These are phyloP conservation scores for Groenewaldozyma salmanticensis DNA, from an alignment of 805 yeast species.

Conservation along the genomic window DNA sequence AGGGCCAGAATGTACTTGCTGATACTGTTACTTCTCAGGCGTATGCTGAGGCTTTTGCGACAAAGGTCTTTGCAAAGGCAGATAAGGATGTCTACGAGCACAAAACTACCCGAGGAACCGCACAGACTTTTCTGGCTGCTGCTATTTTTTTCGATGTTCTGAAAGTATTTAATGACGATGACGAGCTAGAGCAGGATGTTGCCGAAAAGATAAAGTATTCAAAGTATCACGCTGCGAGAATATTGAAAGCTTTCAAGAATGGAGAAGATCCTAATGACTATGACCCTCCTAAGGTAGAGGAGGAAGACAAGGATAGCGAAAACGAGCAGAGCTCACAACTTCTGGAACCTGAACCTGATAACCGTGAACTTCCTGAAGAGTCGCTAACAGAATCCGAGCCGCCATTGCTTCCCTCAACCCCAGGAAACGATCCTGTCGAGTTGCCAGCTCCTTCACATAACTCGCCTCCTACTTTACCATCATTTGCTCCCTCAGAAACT, in stretches of 20 bases:
- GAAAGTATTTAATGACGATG: constrained; percentile 29
- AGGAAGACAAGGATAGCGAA: constrained; percentile 10
- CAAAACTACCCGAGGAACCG: constrained; percentile 37
- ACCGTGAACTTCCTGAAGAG: background rate
- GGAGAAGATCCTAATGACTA: constrained; percentile 53
- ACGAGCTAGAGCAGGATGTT: constrained; percentile 25
- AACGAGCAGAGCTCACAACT: constrained; percentile 8
- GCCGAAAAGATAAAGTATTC: constrained; percentile 45
- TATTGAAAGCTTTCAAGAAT: constrained; percentile 37
- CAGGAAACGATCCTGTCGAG: constrained; percentile 8
- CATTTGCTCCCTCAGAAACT: constrained; percentile 9
- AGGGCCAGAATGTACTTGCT: constrained; percentile 39
- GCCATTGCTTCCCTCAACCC: constrained; percentile 9
- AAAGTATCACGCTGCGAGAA: constrained; percentile 52
- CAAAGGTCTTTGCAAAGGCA: constrained; percentile 46
- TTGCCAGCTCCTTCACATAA: constrained; percentile 1
- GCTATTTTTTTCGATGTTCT: constrained; percentile 43
- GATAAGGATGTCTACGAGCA: constrained; percentile 39
- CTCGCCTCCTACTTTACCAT: constrained; percentile 3
- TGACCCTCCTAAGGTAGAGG: constrained; percentile 32
- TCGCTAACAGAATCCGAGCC: constrained; percentile 2
- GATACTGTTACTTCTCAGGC: constrained; percentile 52
- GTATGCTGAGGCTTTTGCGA: constrained; percentile 48
- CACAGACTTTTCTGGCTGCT: constrained; percentile 43
- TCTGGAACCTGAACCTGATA: constrained; percentile 1